Conservation (phyloP, 768 basidiomycete species). For the Paxillus rubicundulus region DNA sequence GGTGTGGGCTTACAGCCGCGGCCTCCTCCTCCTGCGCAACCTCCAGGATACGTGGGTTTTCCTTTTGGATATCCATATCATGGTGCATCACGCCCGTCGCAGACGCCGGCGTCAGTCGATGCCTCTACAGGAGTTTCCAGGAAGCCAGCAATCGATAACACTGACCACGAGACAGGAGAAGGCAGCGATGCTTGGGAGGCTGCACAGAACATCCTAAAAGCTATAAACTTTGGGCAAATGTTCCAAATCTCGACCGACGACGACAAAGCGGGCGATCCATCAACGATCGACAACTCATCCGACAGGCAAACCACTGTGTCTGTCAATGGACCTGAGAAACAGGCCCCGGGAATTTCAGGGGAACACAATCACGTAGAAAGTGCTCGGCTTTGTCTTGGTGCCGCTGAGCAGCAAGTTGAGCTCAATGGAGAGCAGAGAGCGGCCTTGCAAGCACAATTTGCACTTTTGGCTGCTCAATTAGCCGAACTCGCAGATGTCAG, state of each 20-base stretch:
- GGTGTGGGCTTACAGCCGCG: slow-evolving; percentile 34
- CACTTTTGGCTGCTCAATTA: slow-evolving; percentile 68
- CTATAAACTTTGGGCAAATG: slow-evolving; percentile 67
- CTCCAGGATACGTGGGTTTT: slow-evolving; percentile 36
- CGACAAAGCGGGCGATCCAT: slow-evolving; percentile 14
- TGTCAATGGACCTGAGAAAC: slow-evolving; percentile 2
- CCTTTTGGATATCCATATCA: slow-evolving; percentile 40
- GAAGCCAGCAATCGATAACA: slow-evolving; percentile 8
- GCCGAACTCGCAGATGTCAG: slow-evolving; percentile 57
- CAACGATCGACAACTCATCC: not conserved
- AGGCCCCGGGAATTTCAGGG: slow-evolving; percentile 2
- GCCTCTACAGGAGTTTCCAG: slow-evolving; percentile 5
- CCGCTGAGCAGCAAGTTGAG: slow-evolving; percentile 15
- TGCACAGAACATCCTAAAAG: slow-evolving; percentile 72
- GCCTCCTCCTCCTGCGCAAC: slow-evolving; percentile 31
- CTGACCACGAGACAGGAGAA: slow-evolving; percentile 37
- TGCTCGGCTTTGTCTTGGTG: slow-evolving; percentile 3
- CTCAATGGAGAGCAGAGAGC: slow-evolving; percentile 52
- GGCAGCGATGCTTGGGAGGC: slow-evolving; percentile 72
- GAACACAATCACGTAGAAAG: slow-evolving; percentile 1
- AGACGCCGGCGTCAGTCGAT: slow-evolving; percentile 1
- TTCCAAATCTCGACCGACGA: slow-evolving; percentile 38
- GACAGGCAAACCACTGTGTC: not conserved
- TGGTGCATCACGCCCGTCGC: slow-evolving; percentile 12
- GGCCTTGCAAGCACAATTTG: slow-evolving; percentile 70